Percentiles rank a stretch among this genome's conserved stretches.
These are phyloP conservation scores for Phytophthora parvispora DNA, from an alignment of 352 stramenopile genomes.

Conservation along the genomic window DNA sequence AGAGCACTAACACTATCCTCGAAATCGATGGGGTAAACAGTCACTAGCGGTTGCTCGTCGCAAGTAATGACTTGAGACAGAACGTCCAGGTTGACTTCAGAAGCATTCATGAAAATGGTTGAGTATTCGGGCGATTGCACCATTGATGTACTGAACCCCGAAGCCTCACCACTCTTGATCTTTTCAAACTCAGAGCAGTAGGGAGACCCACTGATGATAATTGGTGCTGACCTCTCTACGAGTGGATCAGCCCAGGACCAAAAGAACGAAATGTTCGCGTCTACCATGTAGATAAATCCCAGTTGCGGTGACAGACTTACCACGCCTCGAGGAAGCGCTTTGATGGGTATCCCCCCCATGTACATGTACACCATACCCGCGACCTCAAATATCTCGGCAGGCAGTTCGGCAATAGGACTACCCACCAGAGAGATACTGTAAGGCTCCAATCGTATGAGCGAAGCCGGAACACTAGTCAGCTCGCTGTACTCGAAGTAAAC, in stretches of 20 bases:
- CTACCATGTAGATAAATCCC: neutral
- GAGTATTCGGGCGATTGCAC: neutral
- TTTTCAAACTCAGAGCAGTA: neutral
- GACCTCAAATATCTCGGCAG: neutral
- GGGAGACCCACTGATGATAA: neutral
- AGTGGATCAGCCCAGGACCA: neutral
- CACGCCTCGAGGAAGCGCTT: neutral
- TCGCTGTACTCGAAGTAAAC: slow-evolving; percentile 32
- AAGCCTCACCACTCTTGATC: neutral
- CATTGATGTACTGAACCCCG: neutral
- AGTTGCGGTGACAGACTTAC: neutral
- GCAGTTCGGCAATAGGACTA: slow-evolving; percentile 9
- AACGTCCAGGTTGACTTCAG: slow-evolving; percentile 8
- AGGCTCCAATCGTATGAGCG: slow-evolving; percentile 11
- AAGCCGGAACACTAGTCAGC: slow-evolving; percentile 10
- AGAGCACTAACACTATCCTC: slow-evolving; percentile 22
- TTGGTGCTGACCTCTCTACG: neutral
- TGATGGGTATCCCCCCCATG: neutral
- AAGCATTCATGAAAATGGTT: slow-evolving; percentile 6
- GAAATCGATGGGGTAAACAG: slow-evolving; percentile 12
- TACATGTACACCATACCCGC: slow-evolving; percentile 3
- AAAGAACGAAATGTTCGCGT: neutral
- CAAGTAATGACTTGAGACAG: slow-evolving; percentile 9
- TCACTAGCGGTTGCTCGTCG: neutral
- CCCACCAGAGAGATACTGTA: slow-evolving; percentile 30